These are phyloP conservation scores for Ganoderma multipileum DNA, from an alignment of 1,284 basidiomycete genomes.

Conservation along the genomic window DNA sequence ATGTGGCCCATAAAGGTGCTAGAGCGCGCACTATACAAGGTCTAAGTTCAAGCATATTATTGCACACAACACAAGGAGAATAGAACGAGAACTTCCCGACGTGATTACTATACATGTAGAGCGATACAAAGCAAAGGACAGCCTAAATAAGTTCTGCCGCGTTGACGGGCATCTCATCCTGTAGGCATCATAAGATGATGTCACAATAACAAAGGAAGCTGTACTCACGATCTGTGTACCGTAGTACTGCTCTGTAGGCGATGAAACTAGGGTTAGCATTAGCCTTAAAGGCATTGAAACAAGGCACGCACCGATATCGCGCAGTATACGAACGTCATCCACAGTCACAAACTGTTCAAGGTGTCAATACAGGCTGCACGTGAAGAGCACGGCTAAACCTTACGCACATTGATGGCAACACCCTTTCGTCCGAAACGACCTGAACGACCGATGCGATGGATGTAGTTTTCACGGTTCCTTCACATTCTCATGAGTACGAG, in stretches of 20 bases:
- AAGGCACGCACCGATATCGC: constrained; percentile 79
- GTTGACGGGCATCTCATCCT: constrained; percentile 96
- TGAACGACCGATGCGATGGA: constrained; percentile 95
- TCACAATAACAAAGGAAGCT: constrained; percentile 12
- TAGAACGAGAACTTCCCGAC: constrained; percentile 31
- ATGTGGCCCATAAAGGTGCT: not conserved
- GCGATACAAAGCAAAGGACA: constrained; percentile 43
- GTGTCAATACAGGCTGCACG: not conserved
- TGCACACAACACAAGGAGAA: constrained; percentile 26
- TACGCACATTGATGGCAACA: constrained; percentile 86
- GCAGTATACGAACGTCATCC: constrained; percentile 89
- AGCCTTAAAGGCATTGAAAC: not conserved
- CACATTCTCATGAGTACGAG: constrained; percentile 4
- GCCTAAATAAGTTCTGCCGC: constrained; percentile 83
- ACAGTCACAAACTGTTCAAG: constrained; percentile 83
- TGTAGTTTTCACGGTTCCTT: constrained; percentile 98
- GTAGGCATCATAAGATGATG: constrained; percentile 32
- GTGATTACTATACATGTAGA: constrained; percentile 45
- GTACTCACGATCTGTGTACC: constrained; percentile 83
- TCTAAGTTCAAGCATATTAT: constrained; percentile 24
- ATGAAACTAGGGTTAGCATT: constrained; percentile 22
- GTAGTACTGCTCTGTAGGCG: constrained; percentile 78
- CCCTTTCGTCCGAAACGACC: constrained; percentile 96
- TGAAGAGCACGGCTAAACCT: not conserved
- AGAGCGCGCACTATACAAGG: constrained; percentile 4